phyloP scores from a whole-genome alignment of 2,329 filamentous ascomycete genomes.

The Exophiala dermatitidis region DNA sequence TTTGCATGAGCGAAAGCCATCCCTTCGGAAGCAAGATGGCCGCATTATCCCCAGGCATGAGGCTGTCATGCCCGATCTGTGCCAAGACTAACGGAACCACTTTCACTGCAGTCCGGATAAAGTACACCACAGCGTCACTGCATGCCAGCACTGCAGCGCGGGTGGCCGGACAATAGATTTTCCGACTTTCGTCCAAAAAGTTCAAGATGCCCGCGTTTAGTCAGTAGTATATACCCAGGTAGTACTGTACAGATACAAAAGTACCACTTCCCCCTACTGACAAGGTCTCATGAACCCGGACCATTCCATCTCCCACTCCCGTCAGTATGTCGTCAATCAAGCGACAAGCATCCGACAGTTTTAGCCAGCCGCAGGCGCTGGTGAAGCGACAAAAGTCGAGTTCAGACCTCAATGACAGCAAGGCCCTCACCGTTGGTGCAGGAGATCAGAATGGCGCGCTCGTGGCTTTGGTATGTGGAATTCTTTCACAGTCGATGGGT shows the following conservation, averaged over 20 bases:
- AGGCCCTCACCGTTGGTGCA: slow-evolving; percentile 51
- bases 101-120: too few relatives aligned
- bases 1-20: not conserved
- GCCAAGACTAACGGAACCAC: not conserved
- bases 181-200: slow-evolving; percentile 10
- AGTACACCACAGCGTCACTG: not conserved
- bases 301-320: slow-evolving; percentile 3
- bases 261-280: slow-evolving; percentile 17
- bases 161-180: not conserved
- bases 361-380: slow-evolving; percentile 68
- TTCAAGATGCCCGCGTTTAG: slow-evolving; percentile 14
- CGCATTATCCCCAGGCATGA: not conserved
- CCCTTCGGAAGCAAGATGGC: not conserved
- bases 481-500: not conserved
- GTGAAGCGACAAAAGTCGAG: slow-evolving; percentile 83
- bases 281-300: not conserved
- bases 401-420: slow-evolving; percentile 47
- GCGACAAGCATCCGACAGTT: slow-evolving; percentile 77
- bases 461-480: slow-evolving; percentile 55
- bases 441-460: slow-evolving; percentile 52
- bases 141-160: not conserved
- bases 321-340: slow-evolving; percentile 78
- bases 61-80: not conserved
- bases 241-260: slow-evolving; percentile 16
- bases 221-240: not conserved